These are phyloP conservation scores for Juncus inflexus DNA, from an alignment of 176 grass and related monocot genomes.

Conservation along the genomic window DNA sequence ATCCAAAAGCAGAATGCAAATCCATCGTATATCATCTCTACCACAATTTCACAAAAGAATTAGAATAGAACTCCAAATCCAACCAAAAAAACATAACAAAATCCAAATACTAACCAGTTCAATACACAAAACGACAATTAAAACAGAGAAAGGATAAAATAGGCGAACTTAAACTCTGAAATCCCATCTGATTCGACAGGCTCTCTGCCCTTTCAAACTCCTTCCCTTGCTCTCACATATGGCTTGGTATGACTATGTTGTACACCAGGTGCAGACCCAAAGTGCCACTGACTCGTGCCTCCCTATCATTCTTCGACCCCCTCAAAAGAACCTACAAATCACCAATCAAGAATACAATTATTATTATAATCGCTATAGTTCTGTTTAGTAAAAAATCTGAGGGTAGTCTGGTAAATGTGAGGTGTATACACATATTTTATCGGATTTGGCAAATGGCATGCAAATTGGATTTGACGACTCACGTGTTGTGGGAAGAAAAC, in stretches of 20 bases:
- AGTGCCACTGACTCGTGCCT: slow-evolving; percentile 74
- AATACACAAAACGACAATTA: slow-evolving; percentile 18
- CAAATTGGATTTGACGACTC: too few relatives aligned
- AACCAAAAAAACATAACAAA: too few relatives aligned
- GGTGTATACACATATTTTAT: too few relatives aligned
- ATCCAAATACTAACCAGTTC: slow-evolving; percentile 1
- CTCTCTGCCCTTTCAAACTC: slow-evolving; percentile 80
- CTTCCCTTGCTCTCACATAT: slow-evolving; percentile 56
- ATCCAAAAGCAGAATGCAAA: too few relatives aligned
- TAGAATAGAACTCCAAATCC: slow-evolving; percentile 8
- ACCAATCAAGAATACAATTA: too few relatives aligned
- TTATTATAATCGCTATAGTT: too few relatives aligned
- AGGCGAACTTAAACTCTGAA: slow-evolving; percentile 44
- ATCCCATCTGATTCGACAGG: slow-evolving; percentile 66
- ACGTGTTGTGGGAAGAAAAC: too few relatives aligned
- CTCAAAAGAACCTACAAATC: slow-evolving; percentile 47
- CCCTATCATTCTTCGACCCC: slow-evolving; percentile 66
- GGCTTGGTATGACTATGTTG: slow-evolving; percentile 75
- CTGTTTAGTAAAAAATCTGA: too few relatives aligned
- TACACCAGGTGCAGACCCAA: slow-evolving; percentile 61
- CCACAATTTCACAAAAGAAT: slow-evolving; percentile 21
- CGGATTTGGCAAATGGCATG: too few relatives aligned
- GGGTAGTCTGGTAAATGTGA: too few relatives aligned
- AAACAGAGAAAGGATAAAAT: slow-evolving; percentile 3
- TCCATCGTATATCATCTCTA: too few relatives aligned